Evolutionary conservation across 371 early-diverging fungal species (phyloP).

Genomic region (Syncephalastrum racemosum): DNA sequence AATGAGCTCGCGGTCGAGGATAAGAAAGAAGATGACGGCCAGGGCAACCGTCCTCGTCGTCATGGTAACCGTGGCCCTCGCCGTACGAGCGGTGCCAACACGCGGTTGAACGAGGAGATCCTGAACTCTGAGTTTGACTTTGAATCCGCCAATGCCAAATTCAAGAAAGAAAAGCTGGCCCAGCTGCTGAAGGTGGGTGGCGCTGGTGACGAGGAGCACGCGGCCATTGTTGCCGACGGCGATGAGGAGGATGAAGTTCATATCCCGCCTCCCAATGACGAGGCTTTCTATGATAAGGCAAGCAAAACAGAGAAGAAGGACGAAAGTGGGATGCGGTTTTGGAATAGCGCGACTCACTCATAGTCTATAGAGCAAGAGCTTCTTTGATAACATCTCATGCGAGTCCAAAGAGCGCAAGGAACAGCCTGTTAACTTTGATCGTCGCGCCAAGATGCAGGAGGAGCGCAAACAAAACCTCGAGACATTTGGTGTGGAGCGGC

Average conservation of each 20-base stretch:
- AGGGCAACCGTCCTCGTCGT: slow-evolving; percentile 37
- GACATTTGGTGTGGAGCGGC: slow-evolving; percentile 87
- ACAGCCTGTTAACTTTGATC: slow-evolving; percentile 42
- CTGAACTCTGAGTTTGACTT: slow-evolving; percentile 94
- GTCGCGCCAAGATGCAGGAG: slow-evolving; percentile 77
- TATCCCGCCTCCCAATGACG: slow-evolving; percentile 36
- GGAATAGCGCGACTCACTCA: background rate
- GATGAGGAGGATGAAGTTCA: slow-evolving; percentile 26
- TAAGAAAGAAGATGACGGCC: background rate
- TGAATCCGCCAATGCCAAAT: slow-evolving; percentile 90
- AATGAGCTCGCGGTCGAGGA: slow-evolving; percentile 3
- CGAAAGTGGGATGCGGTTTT: background rate
- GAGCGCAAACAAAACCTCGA: slow-evolving; percentile 91
- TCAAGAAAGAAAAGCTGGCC: slow-evolving; percentile 79
- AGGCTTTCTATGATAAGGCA: slow-evolving; percentile 54
- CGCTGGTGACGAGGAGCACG: slow-evolving; percentile 41
- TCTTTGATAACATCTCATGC: slow-evolving; percentile 98
- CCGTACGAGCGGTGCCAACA: slow-evolving; percentile 22
- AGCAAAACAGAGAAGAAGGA: background rate
- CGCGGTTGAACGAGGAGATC: slow-evolving; percentile 42
- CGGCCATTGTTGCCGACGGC: slow-evolving; percentile 20
- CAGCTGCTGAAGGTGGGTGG: slow-evolving; percentile 52
- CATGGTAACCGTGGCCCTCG: slow-evolving; percentile 26
- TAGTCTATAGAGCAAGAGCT: slow-evolving; percentile 61
- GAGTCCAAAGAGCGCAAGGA: slow-evolving; percentile 88